Evolutionary conservation across 164 flowering plant genomes (phyloP).

Genomic region (Vitis labrusca): DNA sequence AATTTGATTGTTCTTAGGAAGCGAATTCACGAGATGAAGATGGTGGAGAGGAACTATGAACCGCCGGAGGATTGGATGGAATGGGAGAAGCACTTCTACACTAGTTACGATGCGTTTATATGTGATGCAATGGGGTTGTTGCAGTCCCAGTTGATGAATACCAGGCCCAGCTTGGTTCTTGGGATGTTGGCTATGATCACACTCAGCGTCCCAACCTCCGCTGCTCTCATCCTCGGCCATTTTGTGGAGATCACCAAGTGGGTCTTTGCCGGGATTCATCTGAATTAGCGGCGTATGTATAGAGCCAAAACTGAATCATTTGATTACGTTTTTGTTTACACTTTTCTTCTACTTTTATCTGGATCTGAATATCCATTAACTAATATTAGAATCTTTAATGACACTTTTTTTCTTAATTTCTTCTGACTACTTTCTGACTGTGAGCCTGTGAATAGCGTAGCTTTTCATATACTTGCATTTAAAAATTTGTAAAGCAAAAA

Average conservation of each 20-base stretch:
- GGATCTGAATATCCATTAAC: too few species aligned
- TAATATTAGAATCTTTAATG: too few species aligned
- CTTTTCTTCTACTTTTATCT: too few species aligned
- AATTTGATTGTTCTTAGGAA: conserved; percentile 35
- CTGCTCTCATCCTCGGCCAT: conserved; percentile 17
- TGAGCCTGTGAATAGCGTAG: too few species aligned
- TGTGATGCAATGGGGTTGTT: conserved; percentile 40
- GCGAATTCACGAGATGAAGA: conserved; percentile 55
- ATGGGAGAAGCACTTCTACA: conserved; percentile 55
- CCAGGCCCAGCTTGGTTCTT: conserved; percentile 55
- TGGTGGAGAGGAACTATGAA: conserved; percentile 42
- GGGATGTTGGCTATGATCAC: conserved; percentile 33
- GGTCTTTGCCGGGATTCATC: conserved; percentile 5
- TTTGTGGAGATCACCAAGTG: conserved; percentile 18
- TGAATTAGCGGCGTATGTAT: background rate
- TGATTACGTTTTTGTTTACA: background rate
- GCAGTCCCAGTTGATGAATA: conserved; percentile 54
- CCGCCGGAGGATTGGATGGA: conserved; percentile 56
- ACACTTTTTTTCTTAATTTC: too few species aligned
- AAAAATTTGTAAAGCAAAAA: too few species aligned
- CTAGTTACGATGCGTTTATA: conserved; percentile 33
- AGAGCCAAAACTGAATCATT: background rate
- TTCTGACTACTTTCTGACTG: background rate
- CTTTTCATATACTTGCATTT: too few species aligned
- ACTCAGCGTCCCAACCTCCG: conserved; percentile 36